phyloP scores from a whole-genome alignment of 2,329 filamentous ascomycete species.

The Scedosporium minutisporum region DNA sequence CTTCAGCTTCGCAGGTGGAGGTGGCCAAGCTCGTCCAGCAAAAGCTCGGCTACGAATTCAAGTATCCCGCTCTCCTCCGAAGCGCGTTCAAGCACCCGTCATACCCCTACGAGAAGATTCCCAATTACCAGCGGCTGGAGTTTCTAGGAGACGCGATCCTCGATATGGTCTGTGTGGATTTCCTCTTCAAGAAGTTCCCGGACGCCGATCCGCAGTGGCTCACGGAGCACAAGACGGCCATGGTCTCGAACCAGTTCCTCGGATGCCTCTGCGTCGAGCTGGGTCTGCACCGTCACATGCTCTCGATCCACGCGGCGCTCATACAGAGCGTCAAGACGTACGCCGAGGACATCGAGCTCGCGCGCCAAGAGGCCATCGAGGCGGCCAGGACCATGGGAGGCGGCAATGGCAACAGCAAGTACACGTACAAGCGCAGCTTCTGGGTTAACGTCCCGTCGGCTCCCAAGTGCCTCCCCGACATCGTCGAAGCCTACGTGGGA shows the following conservation, averaged over 20 bases:
- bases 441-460: constrained; percentile 57
- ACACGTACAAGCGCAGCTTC: constrained; percentile 45
- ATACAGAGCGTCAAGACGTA: constrained; percentile 41
- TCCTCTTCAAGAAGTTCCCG: constrained; percentile 69
- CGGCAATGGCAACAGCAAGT: constrained; percentile 27
- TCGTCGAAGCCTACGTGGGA: constrained; percentile 81
- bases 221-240: constrained; percentile 98
- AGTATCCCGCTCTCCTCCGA: constrained; percentile 62
- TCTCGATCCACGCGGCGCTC: constrained; percentile 22
- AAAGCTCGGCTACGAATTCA: constrained; percentile 55
- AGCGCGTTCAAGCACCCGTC: constrained; percentile 87
- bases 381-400: constrained; percentile 21
- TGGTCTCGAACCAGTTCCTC: constrained; percentile 94
- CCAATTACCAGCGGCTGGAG: constrained; percentile 82
- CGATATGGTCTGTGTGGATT: constrained; percentile 76
- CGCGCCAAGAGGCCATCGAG: constrained; percentile 19
- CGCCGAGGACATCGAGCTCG: constrained; percentile 48
- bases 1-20: constrained; percentile 59
- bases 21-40: constrained; percentile 55
- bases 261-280: constrained; percentile 72
- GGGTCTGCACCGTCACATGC: constrained; percentile 66
- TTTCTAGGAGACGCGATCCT: constrained; percentile 85
- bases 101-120: constrained; percentile 71
- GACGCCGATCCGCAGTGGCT: constrained; percentile 87
- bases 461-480: constrained; percentile 71